These are phyloP conservation scores for Pseudozyma hubeiensis DNA, from an alignment of 1,284 basidiomycete species.

Conservation along the genomic window DNA sequence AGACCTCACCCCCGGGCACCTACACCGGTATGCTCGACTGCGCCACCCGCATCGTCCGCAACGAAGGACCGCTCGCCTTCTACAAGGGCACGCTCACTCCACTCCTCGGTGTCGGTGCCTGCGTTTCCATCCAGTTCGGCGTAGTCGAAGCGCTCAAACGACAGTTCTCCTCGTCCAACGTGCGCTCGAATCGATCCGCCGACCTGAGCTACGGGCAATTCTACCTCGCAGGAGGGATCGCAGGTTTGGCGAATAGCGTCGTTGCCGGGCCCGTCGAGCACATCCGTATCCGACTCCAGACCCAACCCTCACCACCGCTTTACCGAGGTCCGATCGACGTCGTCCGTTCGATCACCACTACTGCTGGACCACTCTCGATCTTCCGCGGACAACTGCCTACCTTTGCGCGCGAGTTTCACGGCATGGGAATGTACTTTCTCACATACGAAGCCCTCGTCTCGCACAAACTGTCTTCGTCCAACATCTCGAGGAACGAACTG, in stretches of 20 bases:
- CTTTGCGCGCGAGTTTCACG: slow-evolving; percentile 80
- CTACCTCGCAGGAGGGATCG: slow-evolving; percentile 81
- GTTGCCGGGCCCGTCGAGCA: slow-evolving; percentile 97
- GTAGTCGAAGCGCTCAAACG: slow-evolving; percentile 90
- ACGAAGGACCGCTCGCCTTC: slow-evolving; percentile 92
- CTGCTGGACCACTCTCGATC: slow-evolving; percentile 69
- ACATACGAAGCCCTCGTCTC: slow-evolving; percentile 93
- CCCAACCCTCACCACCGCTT: slow-evolving; percentile 58
- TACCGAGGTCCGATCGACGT: slow-evolving; percentile 69
- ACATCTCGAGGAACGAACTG: slow-evolving; percentile 47
- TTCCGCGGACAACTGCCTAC: slow-evolving; percentile 95
- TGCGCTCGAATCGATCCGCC: not conserved
- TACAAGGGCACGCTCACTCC: slow-evolving; percentile 98
- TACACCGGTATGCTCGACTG: slow-evolving; percentile 89
- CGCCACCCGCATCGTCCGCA: slow-evolving; percentile 84
- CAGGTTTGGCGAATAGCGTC: slow-evolving; percentile 89
- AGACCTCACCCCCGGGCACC: slow-evolving; percentile 90
- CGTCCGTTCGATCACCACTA: slow-evolving; percentile 22
- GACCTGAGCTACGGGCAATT: slow-evolving; percentile 77
- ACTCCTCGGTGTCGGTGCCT: slow-evolving; percentile 90
- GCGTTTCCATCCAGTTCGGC: slow-evolving; percentile 96
- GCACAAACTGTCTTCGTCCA: slow-evolving; percentile 74
- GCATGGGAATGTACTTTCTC: slow-evolving; percentile 75
- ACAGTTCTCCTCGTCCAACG: slow-evolving; percentile 73
- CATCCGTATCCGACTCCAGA: slow-evolving; percentile 85